Conservation (phyloP, 805 yeast species). For the Scheffersomyces amazonensis region DNA sequence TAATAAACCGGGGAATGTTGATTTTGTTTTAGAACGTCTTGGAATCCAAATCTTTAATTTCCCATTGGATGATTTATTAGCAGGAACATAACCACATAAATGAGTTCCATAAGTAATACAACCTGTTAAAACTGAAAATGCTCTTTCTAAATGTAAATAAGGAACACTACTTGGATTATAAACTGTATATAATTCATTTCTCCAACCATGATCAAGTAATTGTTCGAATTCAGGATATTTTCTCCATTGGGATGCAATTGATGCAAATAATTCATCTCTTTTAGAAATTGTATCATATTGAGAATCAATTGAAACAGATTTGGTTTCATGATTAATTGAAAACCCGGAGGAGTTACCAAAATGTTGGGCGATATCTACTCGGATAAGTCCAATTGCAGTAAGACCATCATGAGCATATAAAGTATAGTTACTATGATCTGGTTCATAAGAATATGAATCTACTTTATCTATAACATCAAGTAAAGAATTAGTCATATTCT, state of each 20-base stretch:
- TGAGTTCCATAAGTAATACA: slow-evolving; percentile 90
- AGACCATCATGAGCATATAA: slow-evolving; percentile 28
- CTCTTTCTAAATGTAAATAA: slow-evolving; percentile 74
- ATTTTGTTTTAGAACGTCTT: slow-evolving; percentile 69
- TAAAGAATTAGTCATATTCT: too few relatives aligned
- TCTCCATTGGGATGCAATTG: slow-evolving; percentile 42
- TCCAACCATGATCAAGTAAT: slow-evolving; percentile 63
- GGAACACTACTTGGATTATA: slow-evolving; percentile 54
- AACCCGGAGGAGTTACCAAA: slow-evolving; percentile 14
- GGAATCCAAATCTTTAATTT: slow-evolving; percentile 77
- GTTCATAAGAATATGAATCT: slow-evolving; percentile 28
- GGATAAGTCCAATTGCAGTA: slow-evolving; percentile 26
- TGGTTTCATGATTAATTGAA: slow-evolving; percentile 18
- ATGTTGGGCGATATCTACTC: slow-evolving; percentile 18
- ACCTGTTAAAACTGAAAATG: slow-evolving; percentile 78
- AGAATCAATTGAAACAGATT: slow-evolving; percentile 24
- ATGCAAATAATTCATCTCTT: slow-evolving; percentile 39
- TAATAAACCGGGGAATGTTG: slow-evolving; percentile 85
- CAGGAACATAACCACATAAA: slow-evolving; percentile 71
- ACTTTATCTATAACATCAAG: slow-evolving; percentile 20
- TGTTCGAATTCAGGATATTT: slow-evolving; percentile 20
- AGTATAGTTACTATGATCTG: slow-evolving; percentile 14
- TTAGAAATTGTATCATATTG: slow-evolving; percentile 34
- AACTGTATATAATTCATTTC: slow-evolving; percentile 77
- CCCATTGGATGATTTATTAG: slow-evolving; percentile 33